A percentile compares a stretch with the other conserved stretches of the same genome.
Conservation (phyloP, 78 protist genomes). For the Speleostelium caveatum region DNA sequence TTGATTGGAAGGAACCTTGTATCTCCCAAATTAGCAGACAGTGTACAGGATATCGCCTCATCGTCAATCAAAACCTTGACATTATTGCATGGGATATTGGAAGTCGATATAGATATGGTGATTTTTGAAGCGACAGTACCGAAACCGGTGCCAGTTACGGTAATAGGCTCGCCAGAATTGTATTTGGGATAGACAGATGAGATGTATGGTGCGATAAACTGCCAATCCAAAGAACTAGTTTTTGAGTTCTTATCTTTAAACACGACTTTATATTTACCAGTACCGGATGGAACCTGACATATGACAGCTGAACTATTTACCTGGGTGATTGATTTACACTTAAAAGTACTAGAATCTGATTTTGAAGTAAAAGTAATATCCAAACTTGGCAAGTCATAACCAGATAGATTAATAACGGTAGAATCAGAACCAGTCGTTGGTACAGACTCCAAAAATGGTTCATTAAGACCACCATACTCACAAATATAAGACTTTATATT, state of each 20-base stretch:
- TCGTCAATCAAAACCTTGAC: neutral
- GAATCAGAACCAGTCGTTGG: slow-evolving; percentile 2
- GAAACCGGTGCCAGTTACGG: slow-evolving; percentile 12
- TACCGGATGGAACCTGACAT: slow-evolving; percentile 7
- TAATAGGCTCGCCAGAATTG: neutral
- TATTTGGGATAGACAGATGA: neutral
- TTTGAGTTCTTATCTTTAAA: neutral
- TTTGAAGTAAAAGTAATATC: neutral
- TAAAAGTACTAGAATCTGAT: neutral
- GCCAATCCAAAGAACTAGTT: neutral
- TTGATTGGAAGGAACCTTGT: slow-evolving; percentile 21
- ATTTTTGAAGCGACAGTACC: slow-evolving; percentile 8
- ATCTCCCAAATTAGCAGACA: neutral
- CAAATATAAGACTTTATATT: neutral
- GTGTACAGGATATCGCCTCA: slow-evolving; percentile 12
- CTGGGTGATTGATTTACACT: neutral
- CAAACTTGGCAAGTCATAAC: neutral
- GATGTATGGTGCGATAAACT: slow-evolving; percentile 2
- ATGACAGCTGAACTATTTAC: neutral
- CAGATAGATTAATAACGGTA: neutral
- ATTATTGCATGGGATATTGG: neutral
- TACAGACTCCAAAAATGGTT: neutral
- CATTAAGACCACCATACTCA: slow-evolving; percentile 36
- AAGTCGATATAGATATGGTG: neutral
- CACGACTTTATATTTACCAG: neutral